Conservation (phyloP, 1,284 basidiomycete species). For the Inonotus obliquus region DNA sequence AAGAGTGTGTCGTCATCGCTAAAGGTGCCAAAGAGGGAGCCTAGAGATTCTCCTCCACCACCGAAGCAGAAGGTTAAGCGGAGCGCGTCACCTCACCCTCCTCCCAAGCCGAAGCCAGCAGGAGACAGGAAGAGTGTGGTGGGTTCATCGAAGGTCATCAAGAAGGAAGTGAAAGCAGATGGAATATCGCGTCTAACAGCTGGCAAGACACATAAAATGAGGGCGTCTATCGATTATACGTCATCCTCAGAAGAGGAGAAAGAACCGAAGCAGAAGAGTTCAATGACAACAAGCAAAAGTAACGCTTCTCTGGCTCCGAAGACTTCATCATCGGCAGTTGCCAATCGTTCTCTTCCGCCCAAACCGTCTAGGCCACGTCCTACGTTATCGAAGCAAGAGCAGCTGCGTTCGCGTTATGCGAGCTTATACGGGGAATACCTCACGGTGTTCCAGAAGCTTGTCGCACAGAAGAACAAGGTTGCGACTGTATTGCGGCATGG, state of each 20-base stretch:
- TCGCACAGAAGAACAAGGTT: constrained; percentile 44
- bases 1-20: constrained; percentile 24
- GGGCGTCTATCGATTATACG: constrained; percentile 51
- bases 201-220: constrained; percentile 27
- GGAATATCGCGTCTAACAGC: constrained; percentile 20
- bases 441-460: constrained; percentile 39
- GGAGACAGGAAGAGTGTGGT: constrained; percentile 18
- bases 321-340: neutral
- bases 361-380: constrained; percentile 22
- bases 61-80: constrained; percentile 32
- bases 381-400: constrained; percentile 43
- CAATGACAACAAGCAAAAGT: constrained; percentile 9
- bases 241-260: constrained; percentile 57
- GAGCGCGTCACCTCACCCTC: constrained; percentile 29
- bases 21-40: constrained; percentile 4
- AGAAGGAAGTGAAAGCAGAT: constrained; percentile 4
- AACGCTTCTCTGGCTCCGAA: constrained; percentile 20
- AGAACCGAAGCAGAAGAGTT: constrained; percentile 13
- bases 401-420: constrained; percentile 48
- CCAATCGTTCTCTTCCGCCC: neutral
- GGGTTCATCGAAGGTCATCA: neutral
- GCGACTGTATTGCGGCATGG: constrained; percentile 35
- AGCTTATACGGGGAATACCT: constrained; percentile 47
- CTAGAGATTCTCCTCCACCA: neutral
- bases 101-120: constrained; percentile 20